Percentiles rank a stretch among this genome's conserved stretches.
These are phyloP conservation scores for Aspergillus cejpii DNA, from an alignment of 2,329 filamentous ascomycete genomes.

Conservation along the genomic window DNA sequence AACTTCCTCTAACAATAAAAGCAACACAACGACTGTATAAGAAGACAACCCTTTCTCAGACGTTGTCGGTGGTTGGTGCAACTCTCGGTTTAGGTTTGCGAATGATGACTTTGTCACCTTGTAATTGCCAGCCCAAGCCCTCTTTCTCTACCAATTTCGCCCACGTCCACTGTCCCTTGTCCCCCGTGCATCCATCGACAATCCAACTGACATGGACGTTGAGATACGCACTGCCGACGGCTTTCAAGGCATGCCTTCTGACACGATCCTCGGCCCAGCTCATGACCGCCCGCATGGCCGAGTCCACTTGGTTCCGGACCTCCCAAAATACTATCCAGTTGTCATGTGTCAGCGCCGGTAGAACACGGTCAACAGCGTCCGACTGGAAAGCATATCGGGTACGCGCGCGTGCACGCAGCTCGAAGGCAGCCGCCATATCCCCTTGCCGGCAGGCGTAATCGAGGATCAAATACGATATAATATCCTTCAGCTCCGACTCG, in stretches of 20 bases:
- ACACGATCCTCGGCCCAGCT: slow-evolving; percentile 73
- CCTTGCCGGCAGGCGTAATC: slow-evolving; percentile 81
- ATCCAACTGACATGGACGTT: slow-evolving; percentile 65
- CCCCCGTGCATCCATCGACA: slow-evolving; percentile 48
- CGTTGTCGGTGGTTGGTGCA: slow-evolving; percentile 14
- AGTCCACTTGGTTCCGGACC: slow-evolving; percentile 65
- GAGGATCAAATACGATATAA: slow-evolving; percentile 72
- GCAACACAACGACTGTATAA: not conserved
- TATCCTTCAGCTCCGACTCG: slow-evolving; percentile 66
- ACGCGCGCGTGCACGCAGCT: slow-evolving; percentile 49
- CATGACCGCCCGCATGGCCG: slow-evolving; percentile 70
- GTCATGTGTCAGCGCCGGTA: slow-evolving; percentile 67
- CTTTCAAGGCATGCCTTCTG: slow-evolving; percentile 72
- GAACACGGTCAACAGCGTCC: slow-evolving; percentile 59
- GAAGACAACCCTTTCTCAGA: not conserved
- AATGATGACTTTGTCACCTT: slow-evolving; percentile 68
- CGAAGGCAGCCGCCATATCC: slow-evolving; percentile 66
- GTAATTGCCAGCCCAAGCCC: slow-evolving; percentile 78
- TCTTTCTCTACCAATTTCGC: slow-evolving; percentile 59
- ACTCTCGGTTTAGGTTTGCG: slow-evolving; percentile 44
- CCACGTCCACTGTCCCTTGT: slow-evolving; percentile 54
- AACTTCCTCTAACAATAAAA: not conserved
- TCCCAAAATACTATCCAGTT: slow-evolving; percentile 77
- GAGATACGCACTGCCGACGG: slow-evolving; percentile 75
- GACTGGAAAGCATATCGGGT: slow-evolving; percentile 56